Evolutionary conservation across 1,139 yeast species (phyloP).

Genomic region (Scheffersomyces stambukii): DNA sequence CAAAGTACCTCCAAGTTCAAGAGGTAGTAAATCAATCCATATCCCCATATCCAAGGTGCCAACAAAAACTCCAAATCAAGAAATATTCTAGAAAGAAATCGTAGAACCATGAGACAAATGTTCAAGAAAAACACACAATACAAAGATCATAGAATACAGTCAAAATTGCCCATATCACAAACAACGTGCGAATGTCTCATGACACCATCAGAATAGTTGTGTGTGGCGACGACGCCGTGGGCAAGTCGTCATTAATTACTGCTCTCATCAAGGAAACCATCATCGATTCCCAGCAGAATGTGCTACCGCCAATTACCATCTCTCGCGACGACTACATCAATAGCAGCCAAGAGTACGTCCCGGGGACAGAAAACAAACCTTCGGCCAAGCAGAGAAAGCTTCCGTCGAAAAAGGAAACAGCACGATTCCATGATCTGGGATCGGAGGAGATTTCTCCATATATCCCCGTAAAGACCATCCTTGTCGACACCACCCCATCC

Average conservation of each 20-base stretch:
- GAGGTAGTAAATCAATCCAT: too few species aligned
- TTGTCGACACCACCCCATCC: slow-evolving; percentile 75
- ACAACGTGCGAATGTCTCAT: slow-evolving; percentile 39
- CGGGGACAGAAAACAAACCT: slow-evolving; percentile 1
- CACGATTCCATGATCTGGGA: slow-evolving; percentile 6
- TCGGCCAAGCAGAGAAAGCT: slow-evolving; percentile 2
- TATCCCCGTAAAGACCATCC: slow-evolving; percentile 64
- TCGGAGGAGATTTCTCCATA: slow-evolving; percentile 29
- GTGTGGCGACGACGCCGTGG: slow-evolving; percentile 95
- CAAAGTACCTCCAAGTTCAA: too few species aligned
- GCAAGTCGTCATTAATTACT: slow-evolving; percentile 74
- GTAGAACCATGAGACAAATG: too few species aligned
- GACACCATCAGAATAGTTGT: slow-evolving; percentile 72
- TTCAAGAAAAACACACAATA: too few species aligned
- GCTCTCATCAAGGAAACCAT: slow-evolving; percentile 77
- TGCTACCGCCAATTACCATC: slow-evolving; percentile 79
- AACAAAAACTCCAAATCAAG: too few species aligned
- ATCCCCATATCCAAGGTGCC: too few species aligned
- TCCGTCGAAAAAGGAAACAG: slow-evolving; percentile 9
- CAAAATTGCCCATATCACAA: too few species aligned
- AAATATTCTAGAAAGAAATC: too few species aligned
- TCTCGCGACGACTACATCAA: slow-evolving; percentile 37
- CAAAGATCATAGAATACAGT: too few species aligned
- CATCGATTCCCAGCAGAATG: slow-evolving; percentile 64
- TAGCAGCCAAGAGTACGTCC: slow-evolving; percentile 20